These are phyloP conservation scores for Cymbidium sinense DNA, from an alignment of 106 monocot species.

Conservation along the genomic window DNA sequence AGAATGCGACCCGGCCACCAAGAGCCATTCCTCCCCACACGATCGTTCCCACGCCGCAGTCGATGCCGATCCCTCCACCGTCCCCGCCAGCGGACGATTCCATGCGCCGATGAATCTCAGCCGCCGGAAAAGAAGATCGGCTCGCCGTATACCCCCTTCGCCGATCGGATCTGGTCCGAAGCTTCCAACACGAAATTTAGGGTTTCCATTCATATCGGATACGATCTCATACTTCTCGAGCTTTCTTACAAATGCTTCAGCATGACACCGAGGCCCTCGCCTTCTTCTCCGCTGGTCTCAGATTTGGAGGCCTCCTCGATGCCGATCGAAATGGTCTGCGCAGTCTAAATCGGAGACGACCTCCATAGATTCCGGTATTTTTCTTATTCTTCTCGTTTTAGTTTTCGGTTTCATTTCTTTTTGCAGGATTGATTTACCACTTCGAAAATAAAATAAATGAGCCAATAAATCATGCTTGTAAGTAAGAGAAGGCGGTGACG, in stretches of 20 bases:
- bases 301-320: background rate
- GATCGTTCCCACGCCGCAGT: conserved; percentile 31
- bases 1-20: too few relatives aligned
- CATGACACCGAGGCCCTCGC: conserved; percentile 1
- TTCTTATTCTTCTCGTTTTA: conserved; percentile 5
- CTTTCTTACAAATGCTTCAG: background rate
- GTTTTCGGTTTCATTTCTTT: background rate
- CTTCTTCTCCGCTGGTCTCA: background rate
- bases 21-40: conserved; percentile 46
- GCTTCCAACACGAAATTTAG: background rate
- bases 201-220: conserved; percentile 8
- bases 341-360: conserved; percentile 7
- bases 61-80: conserved; percentile 21
- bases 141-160: background rate
- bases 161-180: conserved; percentile 12
- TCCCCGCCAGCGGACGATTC: conserved; percentile 14
- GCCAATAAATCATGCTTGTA: background rate
- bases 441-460: background rate
- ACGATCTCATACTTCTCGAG: background rate
- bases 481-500: conserved; percentile 3
- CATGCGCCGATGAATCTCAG: conserved; percentile 8
- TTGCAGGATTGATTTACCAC: background rate
- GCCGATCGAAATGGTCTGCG: conserved; percentile 6
- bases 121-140: conserved; percentile 1
- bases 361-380: conserved; percentile 7